Evolutionary conservation across 345 rosid species (phyloP), one percentile per base, ranked within the genome.

Genomic region (Salix arbutifolia): DNA sequence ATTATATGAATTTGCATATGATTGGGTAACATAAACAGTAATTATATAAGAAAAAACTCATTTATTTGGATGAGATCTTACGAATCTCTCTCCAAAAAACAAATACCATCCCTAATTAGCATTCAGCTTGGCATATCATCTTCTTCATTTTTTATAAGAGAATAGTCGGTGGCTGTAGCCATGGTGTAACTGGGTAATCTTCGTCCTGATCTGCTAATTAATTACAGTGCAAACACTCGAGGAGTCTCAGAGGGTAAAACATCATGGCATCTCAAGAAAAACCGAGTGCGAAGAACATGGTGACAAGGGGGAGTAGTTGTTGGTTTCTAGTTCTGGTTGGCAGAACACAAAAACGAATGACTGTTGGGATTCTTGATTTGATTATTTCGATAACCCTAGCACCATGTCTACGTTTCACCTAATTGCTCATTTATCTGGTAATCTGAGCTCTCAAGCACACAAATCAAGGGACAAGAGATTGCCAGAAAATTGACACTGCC

Each of bases 381-480:
- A 33, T 33, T 35, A 31, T 72, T 58, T 23, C 16, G 31, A 26
- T 23, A 5, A 14, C 67, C 18, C 37, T 33, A 33, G 37, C 37
- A 33, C 37, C 37, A 21, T 3, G 40, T n/a, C 42, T 60, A n/a
- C 35, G 37, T n/a, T 73, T 73, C 68, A 73, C 6, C 23, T 60
- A 48, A 72, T 72, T 72, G 75, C 67, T 72, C 37, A 13, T 0
- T n/a, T 10, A 23, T 60, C 67, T 23, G 53, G 67, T 42, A 72
- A 37, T 35, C 23, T 60, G 52, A 72, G 53, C 66, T 58, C 37
- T 56, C 35, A 58, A 56, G 75, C 75, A 72, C 58, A 53, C 5
- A 28, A 17, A 46, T n/a, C 2, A 19, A 58, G 28, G 62, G 46
- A 71, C 8, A 38, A 21, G 7, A 19, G 65, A 13, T 9, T 1